Base-by-base conservation (phyloP, 805 yeast species). In the Metahyphopichia silvanorum region DNA sequence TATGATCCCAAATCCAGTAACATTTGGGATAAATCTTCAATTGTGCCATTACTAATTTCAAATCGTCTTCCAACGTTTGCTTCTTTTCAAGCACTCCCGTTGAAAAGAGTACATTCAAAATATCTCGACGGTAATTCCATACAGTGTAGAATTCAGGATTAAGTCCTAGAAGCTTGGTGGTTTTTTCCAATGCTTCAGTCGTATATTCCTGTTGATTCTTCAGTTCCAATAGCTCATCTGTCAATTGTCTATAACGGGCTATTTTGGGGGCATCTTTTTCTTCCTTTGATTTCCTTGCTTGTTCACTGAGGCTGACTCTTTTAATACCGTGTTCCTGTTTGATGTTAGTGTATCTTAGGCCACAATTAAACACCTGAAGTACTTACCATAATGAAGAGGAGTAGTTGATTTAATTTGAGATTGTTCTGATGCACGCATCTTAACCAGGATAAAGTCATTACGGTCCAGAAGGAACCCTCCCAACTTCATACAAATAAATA, bases 1-100 rank as follows among this genome's bases (percentile, higher is more conserved):
- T 68, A 53, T 93, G 97, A 46, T 81, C 84, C 97, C 98, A 93
- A 9, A 93, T 80, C 96, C 98, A 93, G 52, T 93, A 93, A 25
- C 89, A 86, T 54, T 93, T 93, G 1, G 98, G 98, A 43, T 60
- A 80, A 35, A 68, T 58, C 34, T 74, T 74, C 45, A 93, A 58
- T 42, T 78, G 74, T 0, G 53, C 57, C 62, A 81, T 66, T 2
- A 79, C 69, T 49, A 86, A 78, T 16, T 57, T 42, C 27, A 93
- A 63, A 43, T 91, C 98, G 3, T 62, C 54, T 2, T 66, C 65
- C 26, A 82, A 61, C 6, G 44, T 31, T 31, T 26, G 32, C 23
- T 17, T 37, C 26, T 29, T 34, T 10, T 37, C 36, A 12, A 50
- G 34, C 8, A 35, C 14, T 15, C 32, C 34, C 2, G 25, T 33